Evolutionary conservation across 2,329 filamentous ascomycete species (phyloP), one percentile per base, ranked within the genome.

Genomic region (Trichoderma semiorbis): DNA sequence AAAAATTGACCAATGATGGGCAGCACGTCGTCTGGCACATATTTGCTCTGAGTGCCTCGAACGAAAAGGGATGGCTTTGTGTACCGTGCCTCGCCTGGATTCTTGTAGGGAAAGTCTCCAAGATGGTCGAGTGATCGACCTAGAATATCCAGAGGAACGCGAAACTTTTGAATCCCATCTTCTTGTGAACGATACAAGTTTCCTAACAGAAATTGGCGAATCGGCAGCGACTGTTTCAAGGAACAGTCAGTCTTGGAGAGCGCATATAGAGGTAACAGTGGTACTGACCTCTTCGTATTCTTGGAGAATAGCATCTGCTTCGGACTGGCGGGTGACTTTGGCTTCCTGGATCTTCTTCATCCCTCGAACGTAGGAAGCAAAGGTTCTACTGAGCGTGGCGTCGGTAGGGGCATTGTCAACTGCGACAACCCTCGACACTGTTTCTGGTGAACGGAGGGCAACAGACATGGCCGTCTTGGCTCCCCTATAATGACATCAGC

Each of bases 371-470:
- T 98, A 98, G 73, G 89, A 89, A 4, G 86, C 88, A 79, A 98
- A 98, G 78, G 92, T 89, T 74, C 87, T 89, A 74, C 89, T 87
- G 4, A 98, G 86, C 0, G 88, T 87, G 16, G 92, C 92, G 79
- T 97, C 94, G 10, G 97, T 87, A 2, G 95, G 95, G 5, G 95
- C 94, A 79, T 98, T 98, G 83, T 98, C 95, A 14, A 98, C 94
- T 2, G 94, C 87, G 32, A 98, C 87, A 66, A 98, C 84, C 76
- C 91, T 89, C 18, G 87, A 85, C 72, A 97, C 86, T 3, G 90
- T 83, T 7, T 88, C 84, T 0, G 93, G 93, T 1, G 89, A 86
- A 57, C 87, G 85, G 43, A 98, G 87, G 4, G 94, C 94, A 72
- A 98, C 85, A 0, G 92, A 86, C 95, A 98, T 98, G 76, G 93